Percentiles rank a stretch among this genome's conserved stretches.
Evolutionary conservation across 768 basidiomycete genomes (phyloP).

Genomic region (Pleurotus djamor): DNA sequence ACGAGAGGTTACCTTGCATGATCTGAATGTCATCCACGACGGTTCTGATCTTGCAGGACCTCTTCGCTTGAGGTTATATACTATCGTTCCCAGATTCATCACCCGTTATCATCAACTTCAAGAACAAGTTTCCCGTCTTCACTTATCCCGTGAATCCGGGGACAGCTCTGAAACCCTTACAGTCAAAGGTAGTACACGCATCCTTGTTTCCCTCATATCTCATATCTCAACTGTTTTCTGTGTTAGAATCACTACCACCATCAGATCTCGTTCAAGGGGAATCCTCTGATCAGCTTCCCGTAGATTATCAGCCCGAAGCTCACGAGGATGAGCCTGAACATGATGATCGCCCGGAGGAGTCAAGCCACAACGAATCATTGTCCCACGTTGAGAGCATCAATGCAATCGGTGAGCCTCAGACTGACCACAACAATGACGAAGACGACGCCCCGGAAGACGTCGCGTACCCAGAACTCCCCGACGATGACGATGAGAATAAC

Average conservation of each 20-base stretch:
- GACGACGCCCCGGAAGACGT: slow-evolving; percentile 5
- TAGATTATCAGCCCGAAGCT: neutral
- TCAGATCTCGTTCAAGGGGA: no score
- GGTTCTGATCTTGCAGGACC: slow-evolving; percentile 60
- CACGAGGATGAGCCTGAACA: neutral
- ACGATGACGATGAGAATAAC: slow-evolving; percentile 9
- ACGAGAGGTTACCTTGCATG: slow-evolving; percentile 69
- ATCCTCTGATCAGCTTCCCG: no score
- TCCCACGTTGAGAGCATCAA: neutral
- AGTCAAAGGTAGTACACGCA: neutral
- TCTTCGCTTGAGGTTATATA: slow-evolving; percentile 54
- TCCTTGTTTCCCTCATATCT: neutral
- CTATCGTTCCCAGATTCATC: slow-evolving; percentile 58
- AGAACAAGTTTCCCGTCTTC: slow-evolving; percentile 42
- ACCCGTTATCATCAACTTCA: slow-evolving; percentile 63
- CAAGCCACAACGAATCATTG: neutral
- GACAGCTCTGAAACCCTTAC: neutral
- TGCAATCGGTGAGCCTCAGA: neutral
- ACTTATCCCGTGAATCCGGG: slow-evolving; percentile 12
- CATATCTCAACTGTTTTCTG: neutral
- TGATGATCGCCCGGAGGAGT: neutral
- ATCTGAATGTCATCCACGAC: slow-evolving; percentile 69
- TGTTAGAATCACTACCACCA: no score
- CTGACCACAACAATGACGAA: slow-evolving; percentile 3
- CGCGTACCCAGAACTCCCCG: neutral